Percentiles rank a stretch among this genome's conserved stretches.
Conservation (phyloP, 2,329 filamentous ascomycete species). For the Rhinocladiella similis region DNA sequence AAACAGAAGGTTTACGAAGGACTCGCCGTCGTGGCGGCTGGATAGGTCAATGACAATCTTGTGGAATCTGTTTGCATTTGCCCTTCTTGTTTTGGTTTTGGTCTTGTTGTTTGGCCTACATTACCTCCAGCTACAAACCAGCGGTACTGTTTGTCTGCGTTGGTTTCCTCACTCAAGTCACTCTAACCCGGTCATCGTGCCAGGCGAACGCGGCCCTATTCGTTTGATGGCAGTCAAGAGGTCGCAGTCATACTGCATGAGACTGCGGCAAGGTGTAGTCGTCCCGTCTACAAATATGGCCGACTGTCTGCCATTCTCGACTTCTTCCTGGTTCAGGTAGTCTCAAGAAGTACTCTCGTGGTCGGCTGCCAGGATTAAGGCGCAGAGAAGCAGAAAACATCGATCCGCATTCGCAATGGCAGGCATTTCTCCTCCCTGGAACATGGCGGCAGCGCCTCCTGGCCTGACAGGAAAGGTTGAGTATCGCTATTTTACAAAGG, state of each 20-base stretch:
- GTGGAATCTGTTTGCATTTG: slow-evolving; percentile 6
- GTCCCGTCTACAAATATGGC: neutral
- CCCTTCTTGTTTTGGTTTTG: neutral
- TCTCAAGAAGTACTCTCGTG: neutral
- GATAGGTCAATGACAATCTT: slow-evolving; percentile 40
- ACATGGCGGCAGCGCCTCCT: slow-evolving; percentile 7
- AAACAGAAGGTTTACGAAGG: slow-evolving; percentile 91
- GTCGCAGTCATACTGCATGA: neutral
- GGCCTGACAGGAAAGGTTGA: slow-evolving; percentile 24
- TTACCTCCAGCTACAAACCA: neutral
- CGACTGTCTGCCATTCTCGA: neutral
- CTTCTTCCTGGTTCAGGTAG: slow-evolving; percentile 3
- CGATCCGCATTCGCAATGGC: slow-evolving; percentile 43
- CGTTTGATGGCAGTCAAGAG: slow-evolving; percentile 1
- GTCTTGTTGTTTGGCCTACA: too few relatives aligned
- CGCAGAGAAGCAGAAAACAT: slow-evolving; percentile 14
- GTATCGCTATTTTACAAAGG: slow-evolving; percentile 32
- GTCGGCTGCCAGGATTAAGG: neutral
- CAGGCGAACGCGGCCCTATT: too few relatives aligned
- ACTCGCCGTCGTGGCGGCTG: slow-evolving; percentile 82
- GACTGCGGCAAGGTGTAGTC: neutral
- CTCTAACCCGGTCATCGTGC: neutral
- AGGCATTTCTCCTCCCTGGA: slow-evolving; percentile 26
- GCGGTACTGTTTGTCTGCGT: neutral
- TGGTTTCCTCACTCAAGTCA: neutral